phyloP scores from a whole-genome alignment of 805 yeast species.

The Sungouiella blattae region DNA sequence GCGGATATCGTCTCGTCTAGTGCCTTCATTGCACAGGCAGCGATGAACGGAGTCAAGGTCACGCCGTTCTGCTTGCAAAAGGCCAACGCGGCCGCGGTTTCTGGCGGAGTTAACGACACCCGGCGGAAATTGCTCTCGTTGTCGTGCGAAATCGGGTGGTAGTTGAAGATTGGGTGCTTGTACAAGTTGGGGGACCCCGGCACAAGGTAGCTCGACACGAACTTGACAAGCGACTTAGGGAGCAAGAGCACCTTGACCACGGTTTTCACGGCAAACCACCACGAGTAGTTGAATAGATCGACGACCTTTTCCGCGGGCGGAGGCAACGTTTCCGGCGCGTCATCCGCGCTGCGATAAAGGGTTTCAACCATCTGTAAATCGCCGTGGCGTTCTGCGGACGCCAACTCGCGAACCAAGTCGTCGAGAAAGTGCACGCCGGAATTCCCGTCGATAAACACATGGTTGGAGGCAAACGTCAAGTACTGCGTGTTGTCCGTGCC shows the following conservation, averaged over 20 bases:
- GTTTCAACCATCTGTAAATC: not conserved
- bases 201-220: constrained; percentile 2
- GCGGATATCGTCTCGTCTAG: constrained; percentile 5
- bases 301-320: constrained; percentile 3
- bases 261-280: constrained; percentile 1
- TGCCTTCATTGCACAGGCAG: constrained; percentile 4
- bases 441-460: constrained; percentile 12
- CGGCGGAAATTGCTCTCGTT: constrained; percentile 5
- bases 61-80: constrained; percentile 2
- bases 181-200: constrained; percentile 6
- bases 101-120: constrained; percentile 4
- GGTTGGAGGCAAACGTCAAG: constrained; percentile 11
- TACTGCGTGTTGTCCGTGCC: constrained; percentile 2
- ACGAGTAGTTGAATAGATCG: constrained; percentile 4
- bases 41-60: constrained; percentile 12
- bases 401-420: constrained; percentile 7
- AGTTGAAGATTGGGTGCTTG: constrained; percentile 6
- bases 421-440: constrained; percentile 9
- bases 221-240: constrained; percentile 3
- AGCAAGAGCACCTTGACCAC: constrained; percentile 1
- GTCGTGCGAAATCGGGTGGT: constrained; percentile 5
- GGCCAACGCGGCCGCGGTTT: constrained; percentile 4
- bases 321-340: constrained; percentile 1
- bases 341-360: constrained; percentile 4
- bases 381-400: not conserved